Base-by-base conservation (phyloP, 306 rosid genomes). In the Begonia fuchsioides region DNA sequence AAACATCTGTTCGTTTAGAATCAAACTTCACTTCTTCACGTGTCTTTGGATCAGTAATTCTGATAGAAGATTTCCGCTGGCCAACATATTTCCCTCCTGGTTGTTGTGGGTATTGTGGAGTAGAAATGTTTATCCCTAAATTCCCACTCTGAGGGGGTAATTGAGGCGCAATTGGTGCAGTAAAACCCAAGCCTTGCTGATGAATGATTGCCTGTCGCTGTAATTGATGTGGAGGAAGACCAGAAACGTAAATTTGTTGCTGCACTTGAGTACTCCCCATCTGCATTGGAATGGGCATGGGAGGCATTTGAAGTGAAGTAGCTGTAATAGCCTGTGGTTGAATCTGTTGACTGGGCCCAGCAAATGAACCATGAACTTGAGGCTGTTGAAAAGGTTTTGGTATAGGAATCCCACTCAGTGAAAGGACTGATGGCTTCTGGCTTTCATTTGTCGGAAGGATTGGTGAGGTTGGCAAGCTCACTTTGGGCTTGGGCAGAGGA, bases 41-140 rank as follows among this genome's bases (percentile, higher is more conserved):
- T 1, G 99, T 92, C 32, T 92, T 87, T 17, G 99, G 99, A 76
- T 92, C 92, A 61, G 93, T 92, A 53, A 92, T 92, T 75, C 81
- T 86, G 17, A 86, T 93, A 18, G 81, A 5, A 58, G 92, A 62
- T 66, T 76, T 92, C 45, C 96, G 96, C 45, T 58, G 87, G 47
- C 59, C 73, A 0, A 70, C 51, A 82, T 67, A 82, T 47, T 86
- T 82, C 49, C 80, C 88, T 47, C 81, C 99, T 55, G 77, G 94
- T 61, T 75, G 94, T 55, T 69, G 99, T 32, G 87, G 38, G 69
- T 67, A 92, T 49, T 70, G 96, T 2, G 79, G 66, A 20, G 54
- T 39, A 19, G 71, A 60, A 41, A 41, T 41, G 72, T 70, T 54
- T 3, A 79, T 75, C 56, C 94, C 88, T 73, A 82, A 50, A 73